A percentile compares a stretch with the other conserved stretches of the same genome.
Evolutionary conservation across 2,329 filamentous ascomycete genomes (phyloP).

Genomic region (Pseudogymnoascus sp.): DNA sequence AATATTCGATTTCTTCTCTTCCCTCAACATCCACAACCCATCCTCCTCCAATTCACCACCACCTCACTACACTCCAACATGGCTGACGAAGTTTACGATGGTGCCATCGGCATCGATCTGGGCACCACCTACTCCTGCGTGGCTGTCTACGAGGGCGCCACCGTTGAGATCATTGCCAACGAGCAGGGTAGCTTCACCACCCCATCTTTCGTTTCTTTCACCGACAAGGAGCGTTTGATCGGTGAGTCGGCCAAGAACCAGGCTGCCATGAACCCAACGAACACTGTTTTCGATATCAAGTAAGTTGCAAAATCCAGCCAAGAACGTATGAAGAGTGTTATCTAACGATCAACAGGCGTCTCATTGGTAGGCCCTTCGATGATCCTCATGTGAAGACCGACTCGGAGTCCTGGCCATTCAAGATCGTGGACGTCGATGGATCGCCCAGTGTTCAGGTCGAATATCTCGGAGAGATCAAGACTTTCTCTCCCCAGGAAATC

Average conservation of each 20-base stretch:
- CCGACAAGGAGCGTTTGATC: slow-evolving; percentile 95
- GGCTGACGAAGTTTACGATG: slow-evolving; percentile 98
- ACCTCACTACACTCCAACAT: slow-evolving; percentile 47
- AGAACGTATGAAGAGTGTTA: not conserved
- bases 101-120: slow-evolving; percentile 99
- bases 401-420: slow-evolving; percentile 98
- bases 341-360: slow-evolving; percentile 54
- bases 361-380: slow-evolving; percentile 93
- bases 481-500: slow-evolving; percentile 96
- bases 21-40: slow-evolving; percentile 14
- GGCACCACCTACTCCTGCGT: slow-evolving; percentile 99
- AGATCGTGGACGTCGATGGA: slow-evolving; percentile 82
- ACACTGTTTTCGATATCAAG: slow-evolving; percentile 99
- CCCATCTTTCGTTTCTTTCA: slow-evolving; percentile 98
- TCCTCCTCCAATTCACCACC: slow-evolving; percentile 11
- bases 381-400: slow-evolving; percentile 75
- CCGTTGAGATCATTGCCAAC: slow-evolving; percentile 99
- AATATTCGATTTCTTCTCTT: slow-evolving; percentile 6
- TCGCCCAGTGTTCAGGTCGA: slow-evolving; percentile 91
- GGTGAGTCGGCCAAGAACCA: slow-evolving; percentile 99
- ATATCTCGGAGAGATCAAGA: slow-evolving; percentile 91
- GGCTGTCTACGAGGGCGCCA: slow-evolving; percentile 97
- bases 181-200: slow-evolving; percentile 99
- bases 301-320: slow-evolving; percentile 40
- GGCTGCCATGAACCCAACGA: slow-evolving; percentile 97